phyloP scores from a whole-genome alignment of 768 basidiomycete genomes.

The Rhodotorula diobovata region DNA sequence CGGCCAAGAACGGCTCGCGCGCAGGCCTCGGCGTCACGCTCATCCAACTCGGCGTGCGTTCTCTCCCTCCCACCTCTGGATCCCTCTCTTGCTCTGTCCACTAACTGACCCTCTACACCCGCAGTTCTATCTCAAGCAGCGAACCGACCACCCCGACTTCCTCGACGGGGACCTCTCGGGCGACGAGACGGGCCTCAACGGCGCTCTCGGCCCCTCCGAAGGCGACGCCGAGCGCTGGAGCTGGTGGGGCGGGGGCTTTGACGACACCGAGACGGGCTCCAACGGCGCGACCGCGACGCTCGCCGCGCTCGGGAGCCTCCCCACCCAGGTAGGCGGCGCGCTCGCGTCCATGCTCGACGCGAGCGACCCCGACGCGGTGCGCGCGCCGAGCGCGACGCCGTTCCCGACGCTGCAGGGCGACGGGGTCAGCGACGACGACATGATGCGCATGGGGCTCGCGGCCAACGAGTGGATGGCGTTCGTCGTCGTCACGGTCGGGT shows the following conservation, averaged over 20 bases:
- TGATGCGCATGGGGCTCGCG: slow-evolving; percentile 38
- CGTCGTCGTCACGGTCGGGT: slow-evolving; percentile 79
- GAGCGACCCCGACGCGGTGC: slow-evolving; percentile 4
- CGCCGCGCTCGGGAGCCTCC: slow-evolving; percentile 9
- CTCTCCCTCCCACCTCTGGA: not conserved
- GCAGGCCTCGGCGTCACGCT: slow-evolving; percentile 92
- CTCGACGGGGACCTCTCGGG: not conserved
- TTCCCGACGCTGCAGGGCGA: slow-evolving; percentile 44
- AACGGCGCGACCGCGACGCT: slow-evolving; percentile 8
- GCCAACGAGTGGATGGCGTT: slow-evolving; percentile 87
- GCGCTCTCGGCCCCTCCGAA: slow-evolving; percentile 8
- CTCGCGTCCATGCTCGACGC: slow-evolving; percentile 17
- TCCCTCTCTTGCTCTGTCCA: not conserved
- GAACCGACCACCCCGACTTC: slow-evolving; percentile 13
- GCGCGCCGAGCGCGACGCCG: slow-evolving; percentile 27
- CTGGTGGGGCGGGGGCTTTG: slow-evolving; percentile 28
- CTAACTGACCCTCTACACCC: not conserved
- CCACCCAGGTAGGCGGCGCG: slow-evolving; percentile 22
- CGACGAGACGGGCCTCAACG: slow-evolving; percentile 36
- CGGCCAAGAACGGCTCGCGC: slow-evolving; percentile 86
- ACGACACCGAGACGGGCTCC: not conserved
- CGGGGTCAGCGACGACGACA: slow-evolving; percentile 23
- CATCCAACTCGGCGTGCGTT: slow-evolving; percentile 69
- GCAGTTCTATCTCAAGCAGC: slow-evolving; percentile 41
- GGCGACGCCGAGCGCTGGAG: slow-evolving; percentile 14